Conservation (phyloP, 2,329 filamentous ascomycete genomes). For the Claviceps africana region DNA sequence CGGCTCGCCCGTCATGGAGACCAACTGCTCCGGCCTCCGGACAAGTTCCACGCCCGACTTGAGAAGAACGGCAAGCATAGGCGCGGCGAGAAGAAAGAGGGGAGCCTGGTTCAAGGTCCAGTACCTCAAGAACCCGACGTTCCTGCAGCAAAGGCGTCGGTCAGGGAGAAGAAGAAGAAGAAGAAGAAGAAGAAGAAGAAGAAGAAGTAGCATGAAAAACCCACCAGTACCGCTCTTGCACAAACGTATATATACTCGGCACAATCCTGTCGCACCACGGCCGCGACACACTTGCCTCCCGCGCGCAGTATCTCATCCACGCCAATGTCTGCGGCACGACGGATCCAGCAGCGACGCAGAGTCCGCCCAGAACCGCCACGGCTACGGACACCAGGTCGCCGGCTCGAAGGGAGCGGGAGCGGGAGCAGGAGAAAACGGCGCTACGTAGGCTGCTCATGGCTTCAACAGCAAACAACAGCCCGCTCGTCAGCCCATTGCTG, state of each 20-base stretch:
- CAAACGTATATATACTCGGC: conserved; percentile 84
- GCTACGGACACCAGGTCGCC: conserved; percentile 36
- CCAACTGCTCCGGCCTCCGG: conserved; percentile 8
- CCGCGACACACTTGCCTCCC: conserved; percentile 22
- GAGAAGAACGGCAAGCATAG: conserved; percentile 52
- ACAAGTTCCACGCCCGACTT: conserved; percentile 39
- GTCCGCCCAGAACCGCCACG: conserved; percentile 50
- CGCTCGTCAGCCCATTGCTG: conserved; percentile 77
- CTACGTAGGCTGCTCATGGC: conserved; percentile 24
- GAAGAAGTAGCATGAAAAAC: conserved; percentile 11
- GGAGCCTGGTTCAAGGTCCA: conserved; percentile 81
- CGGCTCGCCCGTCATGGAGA: background rate
- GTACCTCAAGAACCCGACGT: conserved; percentile 75
- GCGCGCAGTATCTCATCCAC: conserved; percentile 54
- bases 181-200: background rate
- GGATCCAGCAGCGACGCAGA: conserved; percentile 52
- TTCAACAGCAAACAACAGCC: conserved; percentile 58
- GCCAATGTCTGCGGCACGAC: conserved; percentile 61
- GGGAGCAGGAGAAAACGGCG: conserved; percentile 4
- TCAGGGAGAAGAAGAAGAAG: background rate
- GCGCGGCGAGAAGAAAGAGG: conserved; percentile 70
- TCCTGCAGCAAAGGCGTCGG: conserved; percentile 37
- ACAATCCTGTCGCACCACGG: conserved; percentile 63
- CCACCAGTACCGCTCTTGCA: conserved; percentile 84
- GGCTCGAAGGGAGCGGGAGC: conserved; percentile 13